A percentile compares a stretch with the other conserved stretches of the same genome.
Evolutionary conservation across 2,329 filamentous ascomycete genomes (phyloP).

Genomic region (Pleoardoris graminearum): DNA sequence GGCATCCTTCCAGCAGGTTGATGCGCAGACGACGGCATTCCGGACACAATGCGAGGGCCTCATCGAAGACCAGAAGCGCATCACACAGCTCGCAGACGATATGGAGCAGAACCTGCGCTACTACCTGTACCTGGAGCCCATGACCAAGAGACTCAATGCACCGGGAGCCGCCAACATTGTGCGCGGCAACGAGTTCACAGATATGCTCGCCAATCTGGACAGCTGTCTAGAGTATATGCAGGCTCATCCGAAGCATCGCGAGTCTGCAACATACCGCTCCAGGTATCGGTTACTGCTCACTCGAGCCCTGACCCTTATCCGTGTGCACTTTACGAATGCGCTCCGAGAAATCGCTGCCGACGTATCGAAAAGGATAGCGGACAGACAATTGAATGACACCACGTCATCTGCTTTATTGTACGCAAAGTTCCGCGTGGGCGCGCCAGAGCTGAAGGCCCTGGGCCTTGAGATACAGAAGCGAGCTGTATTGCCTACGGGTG

Average conservation of each 20-base stretch:
- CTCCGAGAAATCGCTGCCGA: constrained; percentile 65
- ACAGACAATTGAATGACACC: constrained; percentile 70
- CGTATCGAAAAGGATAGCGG: constrained; percentile 65
- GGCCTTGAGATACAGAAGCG: constrained; percentile 70
- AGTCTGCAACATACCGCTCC: constrained; percentile 84
- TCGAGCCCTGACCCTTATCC: constrained; percentile 66
- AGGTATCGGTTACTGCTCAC: constrained; percentile 82
- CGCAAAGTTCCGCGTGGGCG: constrained; percentile 70
- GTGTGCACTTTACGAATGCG: constrained; percentile 67
- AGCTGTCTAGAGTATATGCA: constrained; percentile 93
- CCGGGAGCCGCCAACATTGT: constrained; percentile 86
- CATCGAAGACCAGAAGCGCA: constrained; percentile 75
- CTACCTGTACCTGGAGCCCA: constrained; percentile 90
- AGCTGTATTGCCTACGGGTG: constrained; percentile 62
- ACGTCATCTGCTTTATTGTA: constrained; percentile 72
- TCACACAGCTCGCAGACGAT: constrained; percentile 78
- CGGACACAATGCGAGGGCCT: constrained; percentile 89
- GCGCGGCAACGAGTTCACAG: constrained; percentile 79
- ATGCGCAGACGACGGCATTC: constrained; percentile 89
- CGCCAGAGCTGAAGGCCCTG: constrained; percentile 66
- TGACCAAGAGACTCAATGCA: constrained; percentile 86
- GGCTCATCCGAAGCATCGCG: constrained; percentile 79
- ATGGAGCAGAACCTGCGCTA: constrained; percentile 91
- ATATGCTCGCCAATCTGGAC: constrained; percentile 86
- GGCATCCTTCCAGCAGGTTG: constrained; percentile 83